A percentile compares a stretch with the other conserved stretches of the same genome.
phyloP scores from a whole-genome alignment of 768 basidiomycete species.

The Leccinum obscurum region DNA sequence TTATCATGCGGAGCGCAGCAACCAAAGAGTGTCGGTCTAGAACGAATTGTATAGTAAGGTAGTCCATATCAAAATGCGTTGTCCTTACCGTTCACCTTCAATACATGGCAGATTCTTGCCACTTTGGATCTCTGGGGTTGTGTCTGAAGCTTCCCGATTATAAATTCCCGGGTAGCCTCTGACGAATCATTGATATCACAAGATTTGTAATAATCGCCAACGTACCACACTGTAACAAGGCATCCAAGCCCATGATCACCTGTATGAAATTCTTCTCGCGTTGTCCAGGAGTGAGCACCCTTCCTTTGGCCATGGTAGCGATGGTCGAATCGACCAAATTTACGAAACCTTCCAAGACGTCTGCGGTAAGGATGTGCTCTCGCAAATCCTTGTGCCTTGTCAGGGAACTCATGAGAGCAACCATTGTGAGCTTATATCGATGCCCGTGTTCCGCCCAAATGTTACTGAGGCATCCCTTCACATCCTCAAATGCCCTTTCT shows the following conservation, averaged over 20 bases:
- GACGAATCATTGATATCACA: neutral
- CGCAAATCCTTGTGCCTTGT: too few relatives aligned
- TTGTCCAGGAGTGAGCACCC: too few relatives aligned
- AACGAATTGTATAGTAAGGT: neutral
- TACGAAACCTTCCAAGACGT: too few relatives aligned
- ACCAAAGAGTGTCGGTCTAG: conserved; percentile 12
- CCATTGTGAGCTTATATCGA: too few relatives aligned
- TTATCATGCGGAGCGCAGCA: conserved; percentile 20
- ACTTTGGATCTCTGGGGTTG: neutral
- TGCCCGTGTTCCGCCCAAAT: too few relatives aligned
- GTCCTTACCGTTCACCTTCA: conserved; percentile 15
- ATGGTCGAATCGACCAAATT: too few relatives aligned
- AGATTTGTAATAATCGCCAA: neutral
- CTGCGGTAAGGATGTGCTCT: too few relatives aligned
- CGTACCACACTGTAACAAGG: conserved; percentile 21
- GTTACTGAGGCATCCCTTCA: too few relatives aligned
- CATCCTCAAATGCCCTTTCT: too few relatives aligned
- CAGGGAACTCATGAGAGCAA: too few relatives aligned
- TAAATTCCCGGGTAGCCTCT: conserved; percentile 10
- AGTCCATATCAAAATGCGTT: neutral
- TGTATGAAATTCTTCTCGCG: conserved; percentile 12
- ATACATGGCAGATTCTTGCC: conserved; percentile 14
- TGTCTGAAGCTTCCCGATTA: neutral
- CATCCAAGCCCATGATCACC: conserved; percentile 22
- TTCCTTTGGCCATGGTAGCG: too few relatives aligned